Conservation (phyloP, 1,139 yeast species). For the Yamadazyma trypodendri region DNA sequence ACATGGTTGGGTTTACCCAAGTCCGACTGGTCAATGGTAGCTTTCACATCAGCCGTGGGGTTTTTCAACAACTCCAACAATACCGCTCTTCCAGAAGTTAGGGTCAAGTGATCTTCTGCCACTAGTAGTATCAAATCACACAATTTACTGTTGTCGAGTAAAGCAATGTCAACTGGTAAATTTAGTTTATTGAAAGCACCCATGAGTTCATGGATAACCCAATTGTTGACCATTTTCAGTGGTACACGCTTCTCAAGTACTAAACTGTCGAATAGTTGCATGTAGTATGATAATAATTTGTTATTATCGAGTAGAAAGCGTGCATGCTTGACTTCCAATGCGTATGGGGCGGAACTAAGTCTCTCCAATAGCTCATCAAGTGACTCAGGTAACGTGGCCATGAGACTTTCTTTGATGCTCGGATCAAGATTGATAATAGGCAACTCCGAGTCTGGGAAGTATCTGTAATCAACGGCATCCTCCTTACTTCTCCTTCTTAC, state of each 20-base stretch:
- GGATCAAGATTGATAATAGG: conserved; percentile 54
- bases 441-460: conserved; percentile 92
- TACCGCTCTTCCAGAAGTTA: conserved; percentile 65
- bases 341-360: conserved; percentile 51
- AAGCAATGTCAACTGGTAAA: conserved; percentile 31
- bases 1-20: conserved; percentile 39
- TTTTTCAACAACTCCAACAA: conserved; percentile 57
- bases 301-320: conserved; percentile 53
- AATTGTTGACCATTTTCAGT: conserved; percentile 58
- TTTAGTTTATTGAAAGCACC: conserved; percentile 64
- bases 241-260: conserved; percentile 22
- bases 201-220: conserved; percentile 80
- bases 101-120: conserved; percentile 22
- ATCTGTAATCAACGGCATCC: conserved; percentile 80
- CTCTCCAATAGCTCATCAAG: conserved; percentile 61
- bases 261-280: conserved; percentile 34
- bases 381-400: conserved; percentile 48
- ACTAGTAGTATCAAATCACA: conserved; percentile 27
- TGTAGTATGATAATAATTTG: conserved; percentile 50
- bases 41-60: conserved; percentile 31
- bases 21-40: conserved; percentile 46
- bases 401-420: conserved; percentile 34
- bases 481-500: conserved; percentile 73
- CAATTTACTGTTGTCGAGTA: conserved; percentile 30
- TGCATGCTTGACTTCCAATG: conserved; percentile 71